A percentile compares a stretch with the other conserved stretches of the same genome.
Evolutionary conservation across 805 yeast genomes (phyloP).

Genomic region (Trichomonascus vanleenenianus): DNA sequence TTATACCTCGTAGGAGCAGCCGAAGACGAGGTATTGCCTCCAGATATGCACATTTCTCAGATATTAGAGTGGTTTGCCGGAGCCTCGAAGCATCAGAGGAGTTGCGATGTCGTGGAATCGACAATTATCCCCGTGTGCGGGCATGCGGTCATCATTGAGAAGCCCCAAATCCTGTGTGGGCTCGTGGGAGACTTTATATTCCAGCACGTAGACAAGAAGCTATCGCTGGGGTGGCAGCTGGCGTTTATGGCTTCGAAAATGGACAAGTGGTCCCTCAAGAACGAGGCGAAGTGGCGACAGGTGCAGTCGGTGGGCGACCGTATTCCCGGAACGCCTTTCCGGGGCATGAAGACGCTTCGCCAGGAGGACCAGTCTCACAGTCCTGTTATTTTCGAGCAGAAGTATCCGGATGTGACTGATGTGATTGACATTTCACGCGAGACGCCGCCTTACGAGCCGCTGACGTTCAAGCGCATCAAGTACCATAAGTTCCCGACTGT

Average conservation of each 20-base stretch:
- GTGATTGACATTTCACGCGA: slow-evolving; percentile 59
- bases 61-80: slow-evolving; percentile 26
- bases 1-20: slow-evolving; percentile 53
- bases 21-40: slow-evolving; percentile 50
- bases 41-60: slow-evolving; percentile 26
- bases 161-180: slow-evolving; percentile 60
- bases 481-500: slow-evolving; percentile 73
- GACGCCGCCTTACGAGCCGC: slow-evolving; percentile 64
- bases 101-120: slow-evolving; percentile 32
- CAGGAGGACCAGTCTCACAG: slow-evolving; percentile 56
- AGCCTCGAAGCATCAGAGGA: slow-evolving; percentile 12
- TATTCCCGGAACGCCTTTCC: slow-evolving; percentile 37
- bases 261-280: slow-evolving; percentile 71
- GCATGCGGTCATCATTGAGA: slow-evolving; percentile 55
- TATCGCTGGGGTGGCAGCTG: slow-evolving; percentile 67
- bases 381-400: slow-evolving; percentile 45
- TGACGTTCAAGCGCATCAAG: slow-evolving; percentile 41
- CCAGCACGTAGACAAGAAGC: slow-evolving; percentile 40
- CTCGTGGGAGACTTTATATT: slow-evolving; percentile 51
- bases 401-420: slow-evolving; percentile 46
- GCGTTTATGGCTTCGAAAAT: slow-evolving; percentile 44
- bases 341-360: slow-evolving; percentile 70
- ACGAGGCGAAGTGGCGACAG: slow-evolving; percentile 62
- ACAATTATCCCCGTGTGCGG: slow-evolving; percentile 40
- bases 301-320: slow-evolving; percentile 38